Evolutionary conservation across 805 yeast genomes (phyloP), one percentile per base, ranked within the genome.

Genomic region (Metschnikowia lunata): DNA sequence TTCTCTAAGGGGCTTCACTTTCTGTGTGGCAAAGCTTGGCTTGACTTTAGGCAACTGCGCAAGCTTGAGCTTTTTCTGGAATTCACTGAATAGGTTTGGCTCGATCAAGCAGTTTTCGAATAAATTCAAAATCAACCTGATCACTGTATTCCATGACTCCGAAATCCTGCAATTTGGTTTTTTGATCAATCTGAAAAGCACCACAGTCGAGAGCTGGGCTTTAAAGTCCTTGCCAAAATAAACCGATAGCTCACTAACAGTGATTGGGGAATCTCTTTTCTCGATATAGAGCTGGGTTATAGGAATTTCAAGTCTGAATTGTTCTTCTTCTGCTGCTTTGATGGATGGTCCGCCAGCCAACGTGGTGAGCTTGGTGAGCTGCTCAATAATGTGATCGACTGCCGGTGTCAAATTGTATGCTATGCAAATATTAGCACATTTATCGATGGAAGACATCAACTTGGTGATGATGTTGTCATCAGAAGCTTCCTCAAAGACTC

Each of bases 401-500:
- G 82, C 69, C 0, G 71, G 72, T 23, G 69, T 63, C 44, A 85
- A 62, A 9, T 75, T 73, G 63, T 82, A 88, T 49, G 69, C 77
- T 0, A 82, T 68, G 10, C 97, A 88, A 46, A 93, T 78, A 28
- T 72, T 76, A 0, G 96, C 85, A 50, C 93, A 79, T 60, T 87
- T 89, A 58, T 90, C 97, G 54, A 91, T 75, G 2, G 91, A 86
- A 0, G 96, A 78, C 71, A 93, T 83, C 71, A 93, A 86, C 45
- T 91, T 78, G 0, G 93, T 83, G 38, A 89, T 83, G 8, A 93
- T 81, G 38, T 88, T 86, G 61, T 93, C 98, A 60, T 93, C 97
- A 0, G 88, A 71, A 0, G 98, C 96, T 40, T 86, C 87, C 27
- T 85, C 83, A 64, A 88, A 93, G 34, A 91, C 88, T 41, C 76